Conservation (phyloP, 371 early-diverging fungal genomes). For the Cokeromyces recurvatus region DNA sequence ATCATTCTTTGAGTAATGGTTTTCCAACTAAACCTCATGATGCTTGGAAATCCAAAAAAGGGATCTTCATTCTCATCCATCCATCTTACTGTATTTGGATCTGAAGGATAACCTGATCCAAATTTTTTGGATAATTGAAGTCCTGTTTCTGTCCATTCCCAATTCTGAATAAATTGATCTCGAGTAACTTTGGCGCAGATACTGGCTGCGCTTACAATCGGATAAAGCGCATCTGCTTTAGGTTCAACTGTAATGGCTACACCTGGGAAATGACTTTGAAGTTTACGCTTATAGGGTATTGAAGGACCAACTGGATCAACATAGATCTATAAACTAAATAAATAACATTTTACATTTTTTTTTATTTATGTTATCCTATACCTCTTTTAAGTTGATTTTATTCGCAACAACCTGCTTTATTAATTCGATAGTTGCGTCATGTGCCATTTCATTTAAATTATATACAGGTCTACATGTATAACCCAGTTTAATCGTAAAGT, state of each 20-base stretch:
- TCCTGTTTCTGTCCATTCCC: conserved; percentile 76
- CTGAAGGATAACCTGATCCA: conserved; percentile 98
- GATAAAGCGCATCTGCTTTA: conserved; percentile 96
- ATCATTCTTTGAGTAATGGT: conserved; percentile 80
- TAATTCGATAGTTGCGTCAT: conserved; percentile 87
- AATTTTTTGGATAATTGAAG: conserved; percentile 53
- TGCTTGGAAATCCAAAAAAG: conserved; percentile 90
- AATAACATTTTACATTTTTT: not conserved
- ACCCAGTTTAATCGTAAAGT: too few species aligned
- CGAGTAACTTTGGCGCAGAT: conserved; percentile 98
- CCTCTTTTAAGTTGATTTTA: conserved; percentile 73
- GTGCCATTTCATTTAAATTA: conserved; percentile 94
- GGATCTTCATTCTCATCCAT: conserved; percentile 73
- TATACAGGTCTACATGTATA: conserved; percentile 62
- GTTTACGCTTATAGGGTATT: conserved; percentile 73
- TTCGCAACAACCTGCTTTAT: conserved; percentile 60
- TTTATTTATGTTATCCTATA: conserved; percentile 10
- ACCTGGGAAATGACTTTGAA: conserved; percentile 69
- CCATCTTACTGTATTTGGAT: conserved; percentile 94
- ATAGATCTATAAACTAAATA: conserved; percentile 62
- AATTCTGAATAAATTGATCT: conserved; percentile 78
- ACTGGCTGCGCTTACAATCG: conserved; percentile 98
- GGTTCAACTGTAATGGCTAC: conserved; percentile 84
- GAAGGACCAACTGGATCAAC: conserved; percentile 98
- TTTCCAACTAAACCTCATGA: conserved; percentile 96